Percentiles rank a stretch among this genome's conserved stretches.
phyloP scores from a whole-genome alignment of 192 early-diverging fungal species.

The Lunasporangiospora selenospora region DNA sequence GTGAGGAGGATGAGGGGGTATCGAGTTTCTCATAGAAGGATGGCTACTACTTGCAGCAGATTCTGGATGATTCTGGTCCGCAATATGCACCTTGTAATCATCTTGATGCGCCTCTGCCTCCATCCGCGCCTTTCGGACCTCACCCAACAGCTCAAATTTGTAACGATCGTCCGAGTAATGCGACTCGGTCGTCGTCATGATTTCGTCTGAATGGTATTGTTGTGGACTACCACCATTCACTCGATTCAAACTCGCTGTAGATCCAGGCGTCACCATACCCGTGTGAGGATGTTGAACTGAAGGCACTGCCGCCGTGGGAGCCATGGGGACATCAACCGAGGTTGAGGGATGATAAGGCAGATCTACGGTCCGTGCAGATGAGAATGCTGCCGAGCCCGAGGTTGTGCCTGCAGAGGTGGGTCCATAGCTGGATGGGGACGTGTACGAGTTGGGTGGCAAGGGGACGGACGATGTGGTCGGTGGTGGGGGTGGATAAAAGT shows the following conservation, averaged over 20 bases:
- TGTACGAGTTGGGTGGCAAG: not conserved
- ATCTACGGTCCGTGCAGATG: no score
- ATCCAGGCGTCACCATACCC: conserved; percentile 35
- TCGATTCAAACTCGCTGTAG: not conserved
- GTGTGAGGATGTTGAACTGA: conserved; percentile 2
- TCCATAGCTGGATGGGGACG: not conserved
- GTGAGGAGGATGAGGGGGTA: no score
- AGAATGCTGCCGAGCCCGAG: not conserved
- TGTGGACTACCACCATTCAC: not conserved
- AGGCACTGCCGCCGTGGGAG: no score
- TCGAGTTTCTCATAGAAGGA: no score
- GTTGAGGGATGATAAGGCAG: no score
- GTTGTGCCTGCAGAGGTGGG: not conserved
- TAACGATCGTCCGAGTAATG: conserved; percentile 39
- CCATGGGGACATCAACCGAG: no score
- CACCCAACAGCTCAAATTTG: conserved; percentile 23
- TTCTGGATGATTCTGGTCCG: no score
- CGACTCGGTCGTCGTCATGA: conserved; percentile 14
- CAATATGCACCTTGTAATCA: no score
- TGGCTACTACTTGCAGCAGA: no score
- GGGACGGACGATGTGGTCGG: conserved; percentile 8
- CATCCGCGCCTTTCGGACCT: conserved; percentile 4
- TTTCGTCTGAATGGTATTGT: not conserved
- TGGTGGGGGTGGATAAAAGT: conserved; percentile 16
- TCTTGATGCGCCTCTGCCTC: no score